These are phyloP conservation scores for Plasmodium sp. DNA, from an alignment of 169 alveolate species.

Conservation along the genomic window DNA sequence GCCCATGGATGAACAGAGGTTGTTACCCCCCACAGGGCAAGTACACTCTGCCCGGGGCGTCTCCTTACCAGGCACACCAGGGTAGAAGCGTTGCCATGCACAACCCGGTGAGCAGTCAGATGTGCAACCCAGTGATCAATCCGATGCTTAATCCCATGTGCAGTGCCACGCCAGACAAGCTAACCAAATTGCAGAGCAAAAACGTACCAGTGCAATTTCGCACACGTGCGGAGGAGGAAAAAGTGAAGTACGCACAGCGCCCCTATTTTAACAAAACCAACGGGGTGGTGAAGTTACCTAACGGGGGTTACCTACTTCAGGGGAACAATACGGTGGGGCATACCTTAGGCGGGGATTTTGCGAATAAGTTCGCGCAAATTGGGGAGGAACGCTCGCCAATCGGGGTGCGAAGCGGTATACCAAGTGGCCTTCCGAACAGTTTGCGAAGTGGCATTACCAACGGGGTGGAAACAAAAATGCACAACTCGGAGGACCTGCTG, in stretches of 20 bases:
- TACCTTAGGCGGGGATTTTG: not conserved
- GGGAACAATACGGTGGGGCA: not conserved
- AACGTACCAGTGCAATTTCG: not conserved
- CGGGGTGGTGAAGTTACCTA: not conserved
- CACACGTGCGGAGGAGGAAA: not conserved
- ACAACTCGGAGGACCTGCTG: slow-evolving; percentile 58
- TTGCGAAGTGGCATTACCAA: not conserved
- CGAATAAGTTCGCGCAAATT: not conserved
- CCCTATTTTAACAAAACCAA: not conserved
- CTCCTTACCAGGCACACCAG: not conserved
- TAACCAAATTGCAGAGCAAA: not conserved
- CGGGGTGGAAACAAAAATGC: slow-evolving; percentile 6
- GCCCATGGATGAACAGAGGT: not conserved
- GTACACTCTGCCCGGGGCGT: not conserved
- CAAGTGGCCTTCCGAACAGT: not conserved
- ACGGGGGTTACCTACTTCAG: not conserved
- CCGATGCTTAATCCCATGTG: not conserved
- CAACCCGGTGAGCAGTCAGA: not conserved
- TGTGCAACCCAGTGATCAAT: not conserved
- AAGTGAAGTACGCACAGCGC: not conserved
- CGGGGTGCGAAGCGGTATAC: not conserved
- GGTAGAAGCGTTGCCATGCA: not conserved
- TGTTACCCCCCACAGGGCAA: not conserved
- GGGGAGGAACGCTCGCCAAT: not conserved
- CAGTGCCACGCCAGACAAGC: not conserved